phyloP scores from a whole-genome alignment of 495 filamentous ascomycete species.

The Penicillium salamii region DNA sequence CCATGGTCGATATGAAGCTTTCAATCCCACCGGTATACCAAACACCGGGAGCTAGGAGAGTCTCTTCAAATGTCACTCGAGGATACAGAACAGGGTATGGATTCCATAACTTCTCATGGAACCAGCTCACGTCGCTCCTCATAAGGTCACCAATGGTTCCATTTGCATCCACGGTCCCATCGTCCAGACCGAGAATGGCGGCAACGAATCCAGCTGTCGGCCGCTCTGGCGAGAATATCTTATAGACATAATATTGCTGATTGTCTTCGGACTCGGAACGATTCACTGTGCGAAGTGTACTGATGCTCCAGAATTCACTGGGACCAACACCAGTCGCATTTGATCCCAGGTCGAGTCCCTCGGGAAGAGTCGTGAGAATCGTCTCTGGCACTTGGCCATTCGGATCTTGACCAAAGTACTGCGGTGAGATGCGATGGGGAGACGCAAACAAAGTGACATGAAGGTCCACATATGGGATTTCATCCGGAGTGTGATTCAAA shows the following conservation, averaged over 20 bases:
- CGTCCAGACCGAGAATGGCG: constrained; percentile 33
- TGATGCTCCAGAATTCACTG: constrained; percentile 84
- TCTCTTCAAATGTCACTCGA: constrained; percentile 82
- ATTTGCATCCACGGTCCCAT: constrained; percentile 16
- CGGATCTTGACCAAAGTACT: constrained; percentile 61
- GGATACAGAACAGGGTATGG: constrained; percentile 83
- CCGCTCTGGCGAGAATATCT: constrained; percentile 82
- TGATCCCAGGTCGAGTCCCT: constrained; percentile 47
- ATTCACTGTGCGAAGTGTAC: constrained; percentile 61
- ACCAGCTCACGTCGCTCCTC: constrained; percentile 68
- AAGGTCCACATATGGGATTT: constrained; percentile 76
- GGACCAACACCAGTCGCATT: constrained; percentile 58
- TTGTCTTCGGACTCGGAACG: constrained; percentile 47
- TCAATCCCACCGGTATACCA: constrained; percentile 96
- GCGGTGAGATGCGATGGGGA: constrained; percentile 61
- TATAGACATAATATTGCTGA: constrained; percentile 77
- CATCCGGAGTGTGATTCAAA: constrained; percentile 56
- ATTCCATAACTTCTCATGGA: constrained; percentile 71
- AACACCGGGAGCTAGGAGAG: constrained; percentile 57
- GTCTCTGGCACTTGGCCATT: constrained; percentile 58
- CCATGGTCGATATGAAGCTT: constrained; percentile 96
- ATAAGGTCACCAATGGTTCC: constrained; percentile 34
- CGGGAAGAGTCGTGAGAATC: constrained; percentile 80
- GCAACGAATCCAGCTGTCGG: constrained; percentile 64
- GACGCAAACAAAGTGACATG: constrained; percentile 90